Percentiles rank a stretch among this genome's conserved stretches.
Evolutionary conservation across 1,139 yeast genomes (phyloP).

Genomic region (Geotrichum histeridarum): DNA sequence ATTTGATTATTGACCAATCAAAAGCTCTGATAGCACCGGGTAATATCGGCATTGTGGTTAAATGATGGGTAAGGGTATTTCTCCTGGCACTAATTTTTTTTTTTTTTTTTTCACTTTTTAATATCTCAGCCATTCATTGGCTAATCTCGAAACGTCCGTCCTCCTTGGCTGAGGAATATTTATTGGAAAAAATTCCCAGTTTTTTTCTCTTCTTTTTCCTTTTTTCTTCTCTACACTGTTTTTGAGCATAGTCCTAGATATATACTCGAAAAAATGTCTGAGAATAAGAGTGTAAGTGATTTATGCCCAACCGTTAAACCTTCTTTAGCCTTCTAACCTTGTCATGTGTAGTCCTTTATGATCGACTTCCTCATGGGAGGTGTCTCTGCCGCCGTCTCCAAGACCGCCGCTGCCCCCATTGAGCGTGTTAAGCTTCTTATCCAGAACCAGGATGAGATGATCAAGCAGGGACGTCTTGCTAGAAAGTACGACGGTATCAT

Average conservation of each 20-base stretch:
- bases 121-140: not conserved
- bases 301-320: not conserved
- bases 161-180: not conserved
- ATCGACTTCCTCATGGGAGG: conserved; percentile 73
- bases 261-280: conserved; percentile 9
- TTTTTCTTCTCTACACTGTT: conserved; percentile 1
- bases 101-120: not conserved
- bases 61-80: not conserved
- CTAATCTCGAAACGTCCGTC: not conserved
- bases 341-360: conserved; percentile 38
- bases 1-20: not conserved
- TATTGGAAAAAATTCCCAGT: not conserved
- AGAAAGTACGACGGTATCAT: conserved; percentile 61
- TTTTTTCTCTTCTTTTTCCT: not conserved
- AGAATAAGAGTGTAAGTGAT: conserved; percentile 3
- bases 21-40: not conserved
- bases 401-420: conserved; percentile 82
- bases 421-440: conserved; percentile 77
- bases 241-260: conserved; percentile 1
- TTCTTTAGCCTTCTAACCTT: not conserved
- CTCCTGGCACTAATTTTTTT: not conserved
- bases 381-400: conserved; percentile 80
- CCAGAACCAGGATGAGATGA: conserved; percentile 82
- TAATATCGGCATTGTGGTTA: not conserved
- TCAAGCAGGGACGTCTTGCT: conserved; percentile 73